phyloP scores from a whole-genome alignment of 768 basidiomycete genomes.

The Hericium alpestre region DNA sequence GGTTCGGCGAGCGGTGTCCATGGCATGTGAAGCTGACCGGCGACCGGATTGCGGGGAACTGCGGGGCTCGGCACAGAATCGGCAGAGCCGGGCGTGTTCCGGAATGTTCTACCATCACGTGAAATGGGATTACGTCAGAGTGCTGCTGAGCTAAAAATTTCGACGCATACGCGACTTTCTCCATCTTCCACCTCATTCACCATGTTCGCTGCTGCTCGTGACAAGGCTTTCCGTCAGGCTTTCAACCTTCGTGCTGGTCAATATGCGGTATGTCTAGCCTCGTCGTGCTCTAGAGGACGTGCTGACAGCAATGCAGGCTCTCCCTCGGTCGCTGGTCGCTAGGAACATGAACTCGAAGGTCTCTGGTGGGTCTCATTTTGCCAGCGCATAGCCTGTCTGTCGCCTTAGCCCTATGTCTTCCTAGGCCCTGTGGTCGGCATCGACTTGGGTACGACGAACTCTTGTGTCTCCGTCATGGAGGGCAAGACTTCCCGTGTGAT shows the following conservation, averaged over 20 bases:
- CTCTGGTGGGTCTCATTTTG: conserved; percentile 41
- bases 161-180: conserved; percentile 5
- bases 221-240: conserved; percentile 11
- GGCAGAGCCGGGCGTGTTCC: conserved; percentile 9
- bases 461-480: conserved; percentile 91
- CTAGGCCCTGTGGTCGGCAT: conserved; percentile 88
- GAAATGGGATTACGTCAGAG: background rate
- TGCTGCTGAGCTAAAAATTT: conserved; percentile 2
- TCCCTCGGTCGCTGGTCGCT: conserved; percentile 66
- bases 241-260: conserved; percentile 38
- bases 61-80: background rate
- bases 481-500: conserved; percentile 90
- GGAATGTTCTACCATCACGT: conserved; percentile 1
- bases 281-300: background rate
- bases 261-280: conserved; percentile 42
- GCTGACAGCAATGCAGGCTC: conserved; percentile 30
- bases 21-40: background rate
- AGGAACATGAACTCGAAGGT: conserved; percentile 96
- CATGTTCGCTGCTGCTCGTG: conserved; percentile 62
- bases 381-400: background rate
- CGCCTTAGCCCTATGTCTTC: background rate
- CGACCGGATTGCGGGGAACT: background rate
- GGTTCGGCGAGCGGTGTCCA: background rate
- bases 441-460: conserved; percentile 91
- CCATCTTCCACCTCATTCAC: conserved; percentile 31